Percentiles rank a stretch among this genome's conserved stretches.
phyloP scores from a whole-genome alignment of 345 rosid genomes.

The Rhizophora apiculata region DNA sequence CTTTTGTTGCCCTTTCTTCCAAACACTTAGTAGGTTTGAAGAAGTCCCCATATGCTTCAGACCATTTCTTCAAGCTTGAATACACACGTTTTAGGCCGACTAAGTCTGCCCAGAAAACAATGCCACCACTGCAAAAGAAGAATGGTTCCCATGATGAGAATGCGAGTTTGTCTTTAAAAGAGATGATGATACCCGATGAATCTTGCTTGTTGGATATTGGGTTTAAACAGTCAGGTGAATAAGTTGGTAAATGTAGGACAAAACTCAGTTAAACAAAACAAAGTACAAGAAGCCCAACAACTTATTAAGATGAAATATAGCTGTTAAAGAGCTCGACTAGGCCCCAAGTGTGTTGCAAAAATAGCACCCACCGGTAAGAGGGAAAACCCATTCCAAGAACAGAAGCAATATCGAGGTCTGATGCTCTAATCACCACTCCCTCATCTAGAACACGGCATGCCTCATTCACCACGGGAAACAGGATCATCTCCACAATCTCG shows the following conservation, averaged over 20 bases:
- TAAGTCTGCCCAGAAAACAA: conserved; percentile 84
- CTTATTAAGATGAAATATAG: not conserved
- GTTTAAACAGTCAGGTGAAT: too few relatives aligned
- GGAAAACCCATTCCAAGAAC: conserved; percentile 99
- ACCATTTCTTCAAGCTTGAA: conserved; percentile 66
- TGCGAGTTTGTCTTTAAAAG: too few relatives aligned
- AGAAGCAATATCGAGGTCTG: conserved; percentile 88
- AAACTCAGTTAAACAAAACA: too few relatives aligned
- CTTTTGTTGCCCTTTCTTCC: conserved; percentile 78
- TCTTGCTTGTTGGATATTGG: too few relatives aligned
- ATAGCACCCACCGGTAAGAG: conserved; percentile 64
- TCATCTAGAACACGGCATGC: conserved; percentile 89
- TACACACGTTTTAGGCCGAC: conserved; percentile 65
- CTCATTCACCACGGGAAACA: conserved; percentile 90
- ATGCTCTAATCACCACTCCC: conserved; percentile 72
- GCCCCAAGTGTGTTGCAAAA: not conserved
- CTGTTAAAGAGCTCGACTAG: not conserved
- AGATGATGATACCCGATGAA: too few relatives aligned
- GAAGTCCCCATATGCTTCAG: conserved; percentile 59
- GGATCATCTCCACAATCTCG: conserved; percentile 83
- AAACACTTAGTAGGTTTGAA: conserved; percentile 73
- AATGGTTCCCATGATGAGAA: not conserved
- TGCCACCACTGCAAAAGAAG: conserved; percentile 64
- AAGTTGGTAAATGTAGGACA: too few relatives aligned
- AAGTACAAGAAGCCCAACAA: too few relatives aligned